Conservation (phyloP, 441 rosid genomes). For the Adansonia madagascariensis region DNA sequence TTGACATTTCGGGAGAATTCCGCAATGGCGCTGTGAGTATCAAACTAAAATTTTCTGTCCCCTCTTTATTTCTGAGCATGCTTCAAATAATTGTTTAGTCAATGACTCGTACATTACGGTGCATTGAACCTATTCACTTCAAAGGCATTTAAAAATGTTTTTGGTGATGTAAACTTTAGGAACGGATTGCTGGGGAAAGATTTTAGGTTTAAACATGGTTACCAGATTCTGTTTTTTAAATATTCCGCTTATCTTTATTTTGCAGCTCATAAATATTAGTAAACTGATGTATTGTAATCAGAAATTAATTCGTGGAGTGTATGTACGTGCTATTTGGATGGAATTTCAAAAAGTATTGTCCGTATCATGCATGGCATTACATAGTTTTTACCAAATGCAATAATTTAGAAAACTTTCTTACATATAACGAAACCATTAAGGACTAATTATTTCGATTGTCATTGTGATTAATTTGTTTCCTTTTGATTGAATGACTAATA, state of each 20-base stretch:
- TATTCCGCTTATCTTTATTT: background rate
- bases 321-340: background rate
- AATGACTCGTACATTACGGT: background rate
- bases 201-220: slow-evolving; percentile 8
- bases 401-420: background rate
- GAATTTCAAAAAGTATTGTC: background rate
- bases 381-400: background rate
- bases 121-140: background rate
- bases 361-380: background rate
- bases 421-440: background rate
- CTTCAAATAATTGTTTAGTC: background rate
- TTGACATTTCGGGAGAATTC: slow-evolving; percentile 81
- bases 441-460: background rate
- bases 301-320: background rate
- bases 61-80: slow-evolving; percentile 10
- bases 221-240: background rate
- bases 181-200: background rate
- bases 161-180: background rate
- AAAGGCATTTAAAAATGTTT: background rate
- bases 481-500: background rate
- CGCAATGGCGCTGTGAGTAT: slow-evolving; percentile 79
- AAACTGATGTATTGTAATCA: background rate
- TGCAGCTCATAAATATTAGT: background rate
- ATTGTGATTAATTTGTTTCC: background rate
- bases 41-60: background rate